Percentiles rank a stretch among this genome's conserved stretches.
Conservation (phyloP, 2,329 filamentous ascomycete species). For the Colletotrichum musae region DNA sequence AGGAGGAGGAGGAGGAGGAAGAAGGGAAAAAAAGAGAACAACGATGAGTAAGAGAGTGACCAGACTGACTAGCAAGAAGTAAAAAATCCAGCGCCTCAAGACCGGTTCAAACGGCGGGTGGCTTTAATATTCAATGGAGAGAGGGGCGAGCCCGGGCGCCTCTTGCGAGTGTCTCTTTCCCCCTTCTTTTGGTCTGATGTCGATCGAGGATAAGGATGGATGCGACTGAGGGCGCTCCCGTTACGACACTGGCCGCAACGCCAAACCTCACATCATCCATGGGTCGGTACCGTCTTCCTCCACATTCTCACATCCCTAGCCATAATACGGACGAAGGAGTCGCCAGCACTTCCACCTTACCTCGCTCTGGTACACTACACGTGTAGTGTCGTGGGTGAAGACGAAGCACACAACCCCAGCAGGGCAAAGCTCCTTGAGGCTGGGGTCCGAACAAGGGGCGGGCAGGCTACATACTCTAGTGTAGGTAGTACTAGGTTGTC, state of each 20-base stretch:
- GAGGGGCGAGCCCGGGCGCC: background rate
- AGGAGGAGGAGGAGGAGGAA: constrained; percentile 38
- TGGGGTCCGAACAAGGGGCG: constrained; percentile 3
- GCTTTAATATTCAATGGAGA: constrained; percentile 30
- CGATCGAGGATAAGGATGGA: constrained; percentile 28
- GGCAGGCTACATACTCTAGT: background rate
- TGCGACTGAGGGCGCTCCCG: constrained; percentile 30
- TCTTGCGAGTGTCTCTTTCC: background rate
- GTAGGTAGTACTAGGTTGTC: too few relatives aligned
- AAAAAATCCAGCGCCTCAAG: background rate
- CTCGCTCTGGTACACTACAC: too few relatives aligned
- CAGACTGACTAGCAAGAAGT: constrained; percentile 34
- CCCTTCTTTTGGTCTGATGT: constrained; percentile 26
- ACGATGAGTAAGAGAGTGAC: constrained; percentile 37
- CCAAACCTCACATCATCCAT: too few relatives aligned
- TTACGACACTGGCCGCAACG: background rate
- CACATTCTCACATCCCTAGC: too few relatives aligned
- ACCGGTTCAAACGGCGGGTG: constrained; percentile 6
- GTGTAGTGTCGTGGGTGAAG: too few relatives aligned
- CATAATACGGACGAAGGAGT: too few relatives aligned
- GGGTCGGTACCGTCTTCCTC: too few relatives aligned
- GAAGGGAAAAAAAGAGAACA: constrained; percentile 9
- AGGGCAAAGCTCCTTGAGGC: constrained; percentile 13
- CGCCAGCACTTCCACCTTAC: too few relatives aligned
- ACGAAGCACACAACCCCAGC: background rate